Conservation (phyloP, 441 rosid species). For the Syzygium syzygioides region DNA sequence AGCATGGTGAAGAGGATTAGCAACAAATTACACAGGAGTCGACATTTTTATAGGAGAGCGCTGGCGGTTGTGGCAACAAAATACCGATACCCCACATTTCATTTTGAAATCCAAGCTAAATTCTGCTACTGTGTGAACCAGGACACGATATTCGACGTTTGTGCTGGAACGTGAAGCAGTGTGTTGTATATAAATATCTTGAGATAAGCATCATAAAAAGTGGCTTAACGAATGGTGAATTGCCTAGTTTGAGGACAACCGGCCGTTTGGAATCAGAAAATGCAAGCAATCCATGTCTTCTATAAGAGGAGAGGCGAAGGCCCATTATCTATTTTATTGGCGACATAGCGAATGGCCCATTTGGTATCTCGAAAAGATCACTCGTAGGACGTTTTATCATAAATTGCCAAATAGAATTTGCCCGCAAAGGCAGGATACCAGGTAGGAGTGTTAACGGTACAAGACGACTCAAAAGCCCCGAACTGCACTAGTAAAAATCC, state of each 20-base stretch:
- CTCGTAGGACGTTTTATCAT: background rate
- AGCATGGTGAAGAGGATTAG: background rate
- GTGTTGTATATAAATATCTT: background rate
- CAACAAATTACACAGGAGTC: background rate
- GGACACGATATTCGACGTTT: background rate
- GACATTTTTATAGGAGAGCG: background rate
- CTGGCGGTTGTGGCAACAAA: background rate
- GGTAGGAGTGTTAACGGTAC: background rate
- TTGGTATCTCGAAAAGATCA: background rate
- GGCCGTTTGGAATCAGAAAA: background rate
- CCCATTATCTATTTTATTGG: background rate
- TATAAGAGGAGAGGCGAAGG: background rate
- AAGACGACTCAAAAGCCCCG: background rate
- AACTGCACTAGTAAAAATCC: background rate
- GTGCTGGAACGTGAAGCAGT: background rate
- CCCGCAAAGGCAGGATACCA: too few species aligned
- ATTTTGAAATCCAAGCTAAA: background rate
- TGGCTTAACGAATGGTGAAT: background rate
- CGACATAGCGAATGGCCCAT: rapidly evolving
- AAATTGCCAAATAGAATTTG: background rate
- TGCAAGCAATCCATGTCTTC: background rate
- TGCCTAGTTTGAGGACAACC: background rate
- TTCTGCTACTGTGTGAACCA: background rate
- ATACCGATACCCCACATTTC: rapidly evolving
- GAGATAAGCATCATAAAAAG: background rate